These are phyloP conservation scores for Trichothecium sympodiale DNA, from an alignment of 2,329 filamentous ascomycete species.

Conservation along the genomic window DNA sequence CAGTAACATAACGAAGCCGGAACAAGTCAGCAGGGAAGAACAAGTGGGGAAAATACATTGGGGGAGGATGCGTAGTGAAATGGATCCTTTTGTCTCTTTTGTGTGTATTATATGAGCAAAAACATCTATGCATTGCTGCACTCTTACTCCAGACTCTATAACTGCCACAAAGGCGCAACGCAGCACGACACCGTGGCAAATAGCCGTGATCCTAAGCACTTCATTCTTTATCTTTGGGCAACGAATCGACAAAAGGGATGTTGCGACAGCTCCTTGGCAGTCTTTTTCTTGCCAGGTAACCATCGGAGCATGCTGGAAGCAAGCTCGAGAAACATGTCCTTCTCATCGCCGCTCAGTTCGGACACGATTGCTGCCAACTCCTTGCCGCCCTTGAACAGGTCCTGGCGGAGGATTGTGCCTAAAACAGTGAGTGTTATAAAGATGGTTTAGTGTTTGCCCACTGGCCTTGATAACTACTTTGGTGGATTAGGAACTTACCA, in stretches of 20 bases:
- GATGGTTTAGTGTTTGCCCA: not conserved
- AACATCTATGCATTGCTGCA: too few relatives aligned
- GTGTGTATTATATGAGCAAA: too few relatives aligned
- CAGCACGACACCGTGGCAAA: too few relatives aligned
- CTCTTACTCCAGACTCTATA: slow-evolving; percentile 1
- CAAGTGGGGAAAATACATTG: too few relatives aligned
- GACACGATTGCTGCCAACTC: slow-evolving; percentile 9
- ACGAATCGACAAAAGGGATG: slow-evolving; percentile 11
- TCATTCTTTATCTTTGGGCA: slow-evolving; percentile 3
- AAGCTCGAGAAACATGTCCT: slow-evolving; percentile 11
- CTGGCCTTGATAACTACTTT: not conserved
- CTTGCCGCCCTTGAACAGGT: slow-evolving; percentile 3
- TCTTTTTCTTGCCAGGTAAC: slow-evolving; percentile 14
- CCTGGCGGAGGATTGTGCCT: slow-evolving; percentile 7
- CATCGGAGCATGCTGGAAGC: slow-evolving; percentile 13
- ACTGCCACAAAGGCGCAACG: too few relatives aligned
- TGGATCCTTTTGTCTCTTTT: too few relatives aligned
- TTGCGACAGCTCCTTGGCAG: slow-evolving; percentile 11
- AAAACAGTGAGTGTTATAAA: not conserved
- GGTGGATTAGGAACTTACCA: slow-evolving; percentile 1
- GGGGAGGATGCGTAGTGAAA: too few relatives aligned
- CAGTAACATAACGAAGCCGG: too few relatives aligned
- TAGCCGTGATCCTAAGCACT: too few relatives aligned
- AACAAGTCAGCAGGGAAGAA: too few relatives aligned
- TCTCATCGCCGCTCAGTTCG: slow-evolving; percentile 10